Conservation (phyloP, 805 yeast genomes). For the Nakazawaea wickerhamii region DNA sequence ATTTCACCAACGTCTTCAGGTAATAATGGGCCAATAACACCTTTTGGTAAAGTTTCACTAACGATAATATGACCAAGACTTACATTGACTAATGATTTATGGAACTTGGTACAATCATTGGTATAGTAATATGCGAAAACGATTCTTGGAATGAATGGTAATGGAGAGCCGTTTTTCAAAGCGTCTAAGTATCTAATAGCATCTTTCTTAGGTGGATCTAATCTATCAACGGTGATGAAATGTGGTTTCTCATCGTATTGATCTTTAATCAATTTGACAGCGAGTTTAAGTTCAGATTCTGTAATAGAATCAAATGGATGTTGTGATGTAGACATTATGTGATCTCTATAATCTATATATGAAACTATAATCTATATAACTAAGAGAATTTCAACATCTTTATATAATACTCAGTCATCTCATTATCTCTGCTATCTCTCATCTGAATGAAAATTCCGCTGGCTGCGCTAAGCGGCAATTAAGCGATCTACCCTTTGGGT, state of each 20-base stretch:
- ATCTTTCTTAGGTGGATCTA: slow-evolving; percentile 76
- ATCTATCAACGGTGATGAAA: slow-evolving; percentile 60
- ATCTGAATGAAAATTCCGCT: no score
- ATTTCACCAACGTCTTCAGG: slow-evolving; percentile 56
- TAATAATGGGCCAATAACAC: slow-evolving; percentile 66
- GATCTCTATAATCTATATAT: background rate
- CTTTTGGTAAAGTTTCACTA: slow-evolving; percentile 49
- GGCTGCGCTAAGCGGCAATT: background rate
- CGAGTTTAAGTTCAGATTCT: slow-evolving; percentile 52
- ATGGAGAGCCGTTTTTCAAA: slow-evolving; percentile 48
- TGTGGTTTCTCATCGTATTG: slow-evolving; percentile 47
- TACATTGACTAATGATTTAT: slow-evolving; percentile 69
- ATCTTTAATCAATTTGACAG: slow-evolving; percentile 58
- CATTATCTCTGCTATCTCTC: background rate
- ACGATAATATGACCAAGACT: slow-evolving; percentile 58
- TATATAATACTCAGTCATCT: background rate
- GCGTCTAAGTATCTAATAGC: slow-evolving; percentile 65
- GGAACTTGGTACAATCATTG: slow-evolving; percentile 35
- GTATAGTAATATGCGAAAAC: slow-evolving; percentile 64
- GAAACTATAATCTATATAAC: no score
- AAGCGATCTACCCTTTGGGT: background rate
- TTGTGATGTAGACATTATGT: slow-evolving; percentile 3
- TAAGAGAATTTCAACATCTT: background rate
- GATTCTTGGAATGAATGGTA: slow-evolving; percentile 63
- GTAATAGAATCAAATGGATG: slow-evolving; percentile 60